These are phyloP conservation scores for Dysphania ambrosioides DNA, from an alignment of 148 eudicot genomes.

Conservation along the genomic window DNA sequence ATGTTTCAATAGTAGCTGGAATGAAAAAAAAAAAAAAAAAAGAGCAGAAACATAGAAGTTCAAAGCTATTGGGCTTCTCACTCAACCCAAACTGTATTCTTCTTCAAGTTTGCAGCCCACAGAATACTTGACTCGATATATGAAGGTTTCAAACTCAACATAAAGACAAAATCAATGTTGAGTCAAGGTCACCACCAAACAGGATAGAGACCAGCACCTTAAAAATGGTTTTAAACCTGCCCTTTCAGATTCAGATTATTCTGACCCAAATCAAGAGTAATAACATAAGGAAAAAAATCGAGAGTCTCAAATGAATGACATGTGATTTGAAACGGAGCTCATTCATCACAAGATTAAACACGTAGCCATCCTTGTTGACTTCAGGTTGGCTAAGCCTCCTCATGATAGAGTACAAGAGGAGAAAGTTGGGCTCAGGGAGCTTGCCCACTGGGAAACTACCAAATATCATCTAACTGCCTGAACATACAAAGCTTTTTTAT, in stretches of 20 bases:
- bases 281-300: background rate
- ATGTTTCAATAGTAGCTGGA: no score
- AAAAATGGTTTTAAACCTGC: background rate
- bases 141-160: background rate
- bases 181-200: background rate
- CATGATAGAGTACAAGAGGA: background rate
- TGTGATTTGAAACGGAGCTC: background rate
- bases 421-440: background rate
- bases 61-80: background rate
- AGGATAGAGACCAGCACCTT: background rate
- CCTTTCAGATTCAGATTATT: background rate
- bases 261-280: background rate
- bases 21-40: no score
- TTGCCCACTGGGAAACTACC: background rate
- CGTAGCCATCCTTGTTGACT: background rate
- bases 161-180: background rate
- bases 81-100: no score
- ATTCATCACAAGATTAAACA: background rate
- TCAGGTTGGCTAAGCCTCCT: background rate
- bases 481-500: background rate
- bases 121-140: background rate
- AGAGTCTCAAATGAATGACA: background rate
- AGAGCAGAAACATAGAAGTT: background rate
- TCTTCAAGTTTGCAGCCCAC: no score
- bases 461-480: no score